phyloP scores from a whole-genome alignment of 2,329 filamentous ascomycete species.

The Bertia moriformis region DNA sequence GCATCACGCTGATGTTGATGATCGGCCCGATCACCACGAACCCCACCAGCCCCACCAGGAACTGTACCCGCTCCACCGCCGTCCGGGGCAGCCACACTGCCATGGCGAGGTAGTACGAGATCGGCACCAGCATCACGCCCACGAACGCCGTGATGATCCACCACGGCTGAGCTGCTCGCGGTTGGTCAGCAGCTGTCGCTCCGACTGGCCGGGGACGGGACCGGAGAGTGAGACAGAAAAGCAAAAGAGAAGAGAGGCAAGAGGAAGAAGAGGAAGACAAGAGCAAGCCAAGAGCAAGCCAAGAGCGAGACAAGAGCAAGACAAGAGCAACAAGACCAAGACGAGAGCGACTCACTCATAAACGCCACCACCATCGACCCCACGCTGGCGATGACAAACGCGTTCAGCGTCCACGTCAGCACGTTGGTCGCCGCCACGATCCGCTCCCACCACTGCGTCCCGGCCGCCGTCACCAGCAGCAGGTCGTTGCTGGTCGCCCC shows the following conservation, averaged over 20 bases:
- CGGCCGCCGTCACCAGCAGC: constrained; percentile 27
- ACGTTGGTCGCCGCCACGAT: constrained; percentile 29
- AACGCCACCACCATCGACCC: constrained; percentile 7
- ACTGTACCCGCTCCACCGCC: constrained; percentile 10
- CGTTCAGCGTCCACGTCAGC: constrained; percentile 18
- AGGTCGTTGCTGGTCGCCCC: constrained; percentile 32
- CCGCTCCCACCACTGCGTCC: constrained; percentile 25
- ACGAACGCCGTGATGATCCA: constrained; percentile 11
- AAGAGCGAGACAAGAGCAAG: neutral
- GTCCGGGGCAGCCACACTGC: constrained; percentile 11
- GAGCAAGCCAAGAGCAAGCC: neutral
- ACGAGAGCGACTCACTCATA: constrained; percentile 1
- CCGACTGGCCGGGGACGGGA: neutral
- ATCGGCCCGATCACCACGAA: constrained; percentile 17
- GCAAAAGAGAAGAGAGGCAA: constrained; percentile 7
- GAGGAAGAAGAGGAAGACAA: constrained; percentile 22
- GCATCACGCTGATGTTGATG: constrained; percentile 24
- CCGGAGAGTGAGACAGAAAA: neutral
- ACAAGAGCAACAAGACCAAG: neutral
- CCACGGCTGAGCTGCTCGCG: constrained; percentile 7
- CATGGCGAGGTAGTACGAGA: constrained; percentile 12
- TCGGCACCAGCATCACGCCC: constrained; percentile 12
- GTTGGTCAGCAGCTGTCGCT: neutral
- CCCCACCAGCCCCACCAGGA: constrained; percentile 11
- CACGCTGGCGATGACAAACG: constrained; percentile 9